These are phyloP conservation scores for Conidiobolus incongruus DNA, from an alignment of 371 early-diverging fungal species.

Conservation along the genomic window DNA sequence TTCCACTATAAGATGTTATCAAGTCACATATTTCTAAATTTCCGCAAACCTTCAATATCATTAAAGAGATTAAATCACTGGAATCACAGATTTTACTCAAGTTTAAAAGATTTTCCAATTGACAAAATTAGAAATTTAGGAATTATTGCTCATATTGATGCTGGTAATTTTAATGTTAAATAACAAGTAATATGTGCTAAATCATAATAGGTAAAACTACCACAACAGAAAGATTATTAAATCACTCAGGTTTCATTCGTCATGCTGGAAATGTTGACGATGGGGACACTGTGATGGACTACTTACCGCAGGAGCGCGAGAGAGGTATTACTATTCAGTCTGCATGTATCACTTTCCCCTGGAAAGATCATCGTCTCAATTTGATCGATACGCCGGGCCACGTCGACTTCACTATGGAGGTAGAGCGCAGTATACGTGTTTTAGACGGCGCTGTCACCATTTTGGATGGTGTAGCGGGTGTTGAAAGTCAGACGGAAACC, in stretches of 20 bases:
- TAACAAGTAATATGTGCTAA: neutral
- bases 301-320: conserved; percentile 66
- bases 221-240: conserved; percentile 87
- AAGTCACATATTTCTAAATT: no score
- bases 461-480: conserved; percentile 86
- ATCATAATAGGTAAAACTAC: conserved; percentile 61
- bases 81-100: no score
- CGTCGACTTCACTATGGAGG: conserved; percentile 90
- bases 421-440: conserved; percentile 76
- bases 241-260: conserved; percentile 62
- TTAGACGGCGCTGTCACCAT: conserved; percentile 86
- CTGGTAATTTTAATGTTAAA: conserved; percentile 19
- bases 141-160: conserved; percentile 95
- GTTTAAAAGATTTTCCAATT: no score
- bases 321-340: conserved; percentile 90
- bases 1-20: no score
- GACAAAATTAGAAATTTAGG: conserved; percentile 76
- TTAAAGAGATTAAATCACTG: no score
- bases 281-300: conserved; percentile 90
- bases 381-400: conserved; percentile 95
- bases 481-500: conserved; percentile 89
- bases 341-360: conserved; percentile 84
- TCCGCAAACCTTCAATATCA: no score
- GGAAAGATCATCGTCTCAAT: conserved; percentile 67
- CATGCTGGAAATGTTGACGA: conserved; percentile 48